Base-by-base conservation (phyloP, 257 asterid genomes). In the Solanum neorickii region DNA sequence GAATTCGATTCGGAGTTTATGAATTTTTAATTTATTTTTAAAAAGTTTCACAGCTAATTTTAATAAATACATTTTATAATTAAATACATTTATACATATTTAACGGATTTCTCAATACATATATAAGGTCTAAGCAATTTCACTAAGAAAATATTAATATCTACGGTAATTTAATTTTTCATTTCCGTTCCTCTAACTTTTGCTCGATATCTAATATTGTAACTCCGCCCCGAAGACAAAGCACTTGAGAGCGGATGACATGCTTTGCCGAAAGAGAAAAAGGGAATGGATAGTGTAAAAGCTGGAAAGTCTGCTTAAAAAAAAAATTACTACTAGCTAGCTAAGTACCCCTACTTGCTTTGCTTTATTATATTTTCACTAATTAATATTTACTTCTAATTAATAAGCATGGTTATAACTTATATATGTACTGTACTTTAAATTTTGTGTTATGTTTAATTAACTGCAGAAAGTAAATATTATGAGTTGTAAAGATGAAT, bases 191-290 rank as follows among this genome's bases (percentile, higher is more conserved):
- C 27, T 73, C 47, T 35, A 37, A 73, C 27, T 2, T 73, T 5
- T 2, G 2, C 10, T 11, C 29, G 29, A 33, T 33, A 70, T 7
- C 82, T 37, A 74, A 74, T 74, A 74, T 6, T 39, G 9, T 74
- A 74, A 15, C 52, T 74, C 82, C 52, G 5, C 20, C 49, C 33
- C 10, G 42, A 82, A 49, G 69, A 49, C 15, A 37, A 82, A 82
- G 62, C 46, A 82, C 66, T 82, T 82, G 85, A 82, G 85, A 86
- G 59, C 37, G 35, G 49, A 47, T 42, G 83, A 39, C 82, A 39
- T 74, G 83, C 88, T 86, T 86, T 74, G 88, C 88, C 88, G 84
- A 86, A 86, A 86, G 88, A 75, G 83, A 86, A 86, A 86, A 72
- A 37, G 35, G 49, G 72, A 35, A 29, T 42, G 59, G n/a, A 85